phyloP scores from a whole-genome alignment of 2,329 filamentous ascomycete species.

The Neospermospora avenae region DNA sequence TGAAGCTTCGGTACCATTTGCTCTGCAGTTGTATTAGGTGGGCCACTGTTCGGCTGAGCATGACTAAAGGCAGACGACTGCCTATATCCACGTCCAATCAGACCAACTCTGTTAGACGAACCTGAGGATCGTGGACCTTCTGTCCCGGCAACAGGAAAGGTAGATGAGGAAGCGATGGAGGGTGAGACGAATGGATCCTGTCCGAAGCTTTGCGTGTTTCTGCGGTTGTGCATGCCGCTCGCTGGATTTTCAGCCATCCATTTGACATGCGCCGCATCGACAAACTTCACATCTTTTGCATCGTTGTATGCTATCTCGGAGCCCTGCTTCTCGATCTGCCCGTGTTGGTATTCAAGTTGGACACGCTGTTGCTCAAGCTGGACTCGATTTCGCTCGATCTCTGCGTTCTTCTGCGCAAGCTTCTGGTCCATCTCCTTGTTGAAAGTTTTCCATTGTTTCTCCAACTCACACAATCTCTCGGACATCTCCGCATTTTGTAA shows the following conservation, averaged over 20 bases:
- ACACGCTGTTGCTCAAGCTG: background rate
- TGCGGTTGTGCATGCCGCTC: constrained; percentile 13
- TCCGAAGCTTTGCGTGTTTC: constrained; percentile 11
- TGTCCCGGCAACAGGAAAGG: background rate
- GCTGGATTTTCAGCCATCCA: constrained; percentile 25
- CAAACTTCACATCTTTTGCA: constrained; percentile 20
- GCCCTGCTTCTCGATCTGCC: background rate
- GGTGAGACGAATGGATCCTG: constrained; percentile 25
- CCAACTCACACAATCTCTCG: constrained; percentile 5
- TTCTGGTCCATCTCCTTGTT: constrained; percentile 13
- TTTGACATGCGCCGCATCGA: constrained; percentile 6
- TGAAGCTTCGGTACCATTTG: background rate
- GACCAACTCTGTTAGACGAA: background rate
- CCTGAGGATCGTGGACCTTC: background rate
- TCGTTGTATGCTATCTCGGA: background rate
- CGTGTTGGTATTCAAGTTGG: background rate
- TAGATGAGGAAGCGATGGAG: constrained; percentile 1
- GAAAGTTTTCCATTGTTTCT: constrained; percentile 4
- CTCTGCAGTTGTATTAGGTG: background rate
- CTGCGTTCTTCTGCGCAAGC: constrained; percentile 19
- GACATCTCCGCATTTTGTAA: background rate
- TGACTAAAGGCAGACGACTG: background rate
- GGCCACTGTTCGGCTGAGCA: background rate
- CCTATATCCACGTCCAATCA: background rate
- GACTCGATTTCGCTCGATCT: constrained; percentile 9